Percentiles rank a stretch among this genome's conserved stretches.
Conservation (phyloP, 257 asterid genomes). For the Voacanga thouarsii region DNA sequence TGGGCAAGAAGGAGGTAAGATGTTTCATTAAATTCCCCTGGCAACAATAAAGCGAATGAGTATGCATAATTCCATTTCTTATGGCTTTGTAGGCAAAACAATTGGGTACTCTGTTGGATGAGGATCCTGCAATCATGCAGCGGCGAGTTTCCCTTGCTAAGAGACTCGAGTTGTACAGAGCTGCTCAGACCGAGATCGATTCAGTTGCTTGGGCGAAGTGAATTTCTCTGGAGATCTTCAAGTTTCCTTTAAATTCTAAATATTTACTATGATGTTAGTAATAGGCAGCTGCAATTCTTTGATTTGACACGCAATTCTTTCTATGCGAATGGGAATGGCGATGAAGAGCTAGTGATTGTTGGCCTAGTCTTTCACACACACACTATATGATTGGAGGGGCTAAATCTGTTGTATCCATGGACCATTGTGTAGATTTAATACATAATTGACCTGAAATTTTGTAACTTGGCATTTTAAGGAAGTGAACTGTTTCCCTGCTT, state of each 20-base stretch:
- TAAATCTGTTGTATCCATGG: neutral
- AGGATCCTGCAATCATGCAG: constrained; percentile 97
- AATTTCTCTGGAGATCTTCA: constrained; percentile 19
- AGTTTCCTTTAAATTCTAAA: neutral
- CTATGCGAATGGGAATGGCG: constrained; percentile 1
- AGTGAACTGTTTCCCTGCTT: neutral
- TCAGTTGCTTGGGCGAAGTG: constrained; percentile 93
- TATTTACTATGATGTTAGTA: neutral
- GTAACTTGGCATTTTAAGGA: neutral
- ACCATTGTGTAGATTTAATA: constrained; percentile 1
- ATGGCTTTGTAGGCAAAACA: constrained; percentile 58
- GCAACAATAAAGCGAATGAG: neutral
- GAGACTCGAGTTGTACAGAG: constrained; percentile 89
- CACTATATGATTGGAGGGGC: neutral
- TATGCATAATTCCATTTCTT: neutral
- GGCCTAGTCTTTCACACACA: neutral
- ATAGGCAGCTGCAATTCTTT: constrained; percentile 28
- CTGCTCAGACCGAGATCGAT: constrained; percentile 94
- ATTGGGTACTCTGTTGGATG: constrained; percentile 80
- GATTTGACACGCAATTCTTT: constrained; percentile 18
- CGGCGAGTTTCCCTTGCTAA: constrained; percentile 68
- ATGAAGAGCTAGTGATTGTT: constrained; percentile 2
- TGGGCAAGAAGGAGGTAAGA: constrained; percentile 86
- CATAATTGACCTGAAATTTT: constrained; percentile 8
- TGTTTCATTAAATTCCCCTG: constrained; percentile 7